A percentile compares a stretch with the other conserved stretches of the same genome.
phyloP scores from a whole-genome alignment of 257 asterid genomes.

The Nicotiana knightiana region DNA sequence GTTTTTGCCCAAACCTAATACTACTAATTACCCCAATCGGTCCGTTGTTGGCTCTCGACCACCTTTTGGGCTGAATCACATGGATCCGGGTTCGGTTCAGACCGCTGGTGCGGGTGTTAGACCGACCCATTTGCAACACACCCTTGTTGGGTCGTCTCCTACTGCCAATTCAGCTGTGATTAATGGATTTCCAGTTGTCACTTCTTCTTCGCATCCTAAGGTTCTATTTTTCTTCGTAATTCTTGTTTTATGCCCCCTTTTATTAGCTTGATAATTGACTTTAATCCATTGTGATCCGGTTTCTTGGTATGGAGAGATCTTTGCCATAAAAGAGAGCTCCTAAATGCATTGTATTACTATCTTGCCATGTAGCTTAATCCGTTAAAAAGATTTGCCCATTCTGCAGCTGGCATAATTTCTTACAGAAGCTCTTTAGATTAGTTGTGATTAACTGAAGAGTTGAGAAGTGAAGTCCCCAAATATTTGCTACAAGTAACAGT shows the following conservation, averaged over 20 bases:
- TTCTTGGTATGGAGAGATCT: not conserved
- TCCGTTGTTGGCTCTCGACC: constrained; percentile 34
- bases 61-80: constrained; percentile 39
- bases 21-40: constrained; percentile 19
- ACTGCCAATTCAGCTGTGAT: constrained; percentile 34
- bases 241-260: not conserved
- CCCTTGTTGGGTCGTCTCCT: constrained; percentile 31
- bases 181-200: constrained; percentile 40
- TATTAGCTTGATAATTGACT: not conserved
- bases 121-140: constrained; percentile 41
- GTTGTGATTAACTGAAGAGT: not conserved
- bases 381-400: too few relatives aligned
- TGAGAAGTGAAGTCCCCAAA: not conserved
- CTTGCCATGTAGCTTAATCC: too few relatives aligned
- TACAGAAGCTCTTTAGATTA: not conserved
- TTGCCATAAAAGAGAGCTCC: not conserved
- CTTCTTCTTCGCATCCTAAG: constrained; percentile 46
- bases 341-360: too few relatives aligned
- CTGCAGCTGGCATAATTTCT: not conserved
- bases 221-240: constrained; percentile 13
- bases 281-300: not conserved
- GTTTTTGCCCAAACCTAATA: constrained; percentile 31
- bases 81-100: constrained; percentile 42
- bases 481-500: not conserved
- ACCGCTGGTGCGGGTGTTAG: constrained; percentile 25